A percentile compares a stretch with the other conserved stretches of the same genome.
Evolutionary conservation across 2,329 filamentous ascomycete species (phyloP).

Genomic region (Colletotrichum phormii): DNA sequence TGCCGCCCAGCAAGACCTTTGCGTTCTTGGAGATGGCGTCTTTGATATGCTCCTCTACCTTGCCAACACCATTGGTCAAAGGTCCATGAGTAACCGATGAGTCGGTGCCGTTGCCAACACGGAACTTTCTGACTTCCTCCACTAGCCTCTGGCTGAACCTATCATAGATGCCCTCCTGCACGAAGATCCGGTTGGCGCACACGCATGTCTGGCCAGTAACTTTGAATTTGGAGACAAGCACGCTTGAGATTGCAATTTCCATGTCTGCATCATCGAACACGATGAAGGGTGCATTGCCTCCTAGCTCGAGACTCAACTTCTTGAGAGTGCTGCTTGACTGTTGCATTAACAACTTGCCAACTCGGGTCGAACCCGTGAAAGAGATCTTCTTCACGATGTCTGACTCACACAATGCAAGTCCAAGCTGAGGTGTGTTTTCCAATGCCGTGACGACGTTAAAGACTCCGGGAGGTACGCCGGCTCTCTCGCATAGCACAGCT

Average conservation of each 20-base stretch:
- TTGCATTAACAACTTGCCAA: slow-evolving; percentile 85
- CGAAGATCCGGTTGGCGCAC: slow-evolving; percentile 85
- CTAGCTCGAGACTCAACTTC: slow-evolving; percentile 86
- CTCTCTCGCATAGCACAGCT: slow-evolving; percentile 86
- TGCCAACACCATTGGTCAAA: slow-evolving; percentile 73
- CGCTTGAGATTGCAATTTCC: slow-evolving; percentile 84
- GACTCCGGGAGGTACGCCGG: slow-evolving; percentile 90
- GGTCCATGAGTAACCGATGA: slow-evolving; percentile 71
- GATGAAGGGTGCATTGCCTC: slow-evolving; percentile 95
- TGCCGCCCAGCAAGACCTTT: slow-evolving; percentile 70
- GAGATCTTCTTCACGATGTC: slow-evolving; percentile 88
- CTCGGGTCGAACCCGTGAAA: slow-evolving; percentile 85
- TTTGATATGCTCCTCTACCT: slow-evolving; percentile 72
- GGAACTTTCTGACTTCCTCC: slow-evolving; percentile 79
- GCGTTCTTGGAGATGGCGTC: slow-evolving; percentile 63
- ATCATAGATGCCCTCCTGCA: slow-evolving; percentile 84
- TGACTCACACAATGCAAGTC: slow-evolving; percentile 80
- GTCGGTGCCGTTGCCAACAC: slow-evolving; percentile 75
- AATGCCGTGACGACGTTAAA: slow-evolving; percentile 88
- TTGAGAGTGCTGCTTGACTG: slow-evolving; percentile 88
- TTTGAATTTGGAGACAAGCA: slow-evolving; percentile 90
- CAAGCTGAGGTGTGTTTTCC: slow-evolving; percentile 83
- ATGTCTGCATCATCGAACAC: slow-evolving; percentile 96
- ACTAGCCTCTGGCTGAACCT: slow-evolving; percentile 76
- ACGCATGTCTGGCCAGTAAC: slow-evolving; percentile 97